Base-by-base conservation (phyloP, 2,329 filamentous ascomycete species). In the Mycogone perniciosa region DNA sequence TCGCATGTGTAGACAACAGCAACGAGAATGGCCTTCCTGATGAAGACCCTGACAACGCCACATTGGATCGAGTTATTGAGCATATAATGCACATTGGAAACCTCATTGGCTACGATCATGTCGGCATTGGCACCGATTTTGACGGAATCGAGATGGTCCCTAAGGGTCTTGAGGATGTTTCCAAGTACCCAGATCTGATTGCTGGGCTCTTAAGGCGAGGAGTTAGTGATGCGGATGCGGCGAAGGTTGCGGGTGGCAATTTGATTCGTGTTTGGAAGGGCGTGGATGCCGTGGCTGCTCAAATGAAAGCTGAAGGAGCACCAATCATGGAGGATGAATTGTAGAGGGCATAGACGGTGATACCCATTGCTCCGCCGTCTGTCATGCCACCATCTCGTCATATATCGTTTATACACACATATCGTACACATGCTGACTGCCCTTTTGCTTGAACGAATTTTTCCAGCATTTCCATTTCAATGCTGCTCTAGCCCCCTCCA, bases 111-210 rank as follows among this genome's bases (percentile, higher is more conserved):
- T 96, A 86, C 60, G 86, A 91, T 38, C 80, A 96, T 64, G 89
- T 96, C 11, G 92, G 91, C 0, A 69, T 96, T 13, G 92, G 92
- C 0, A 90, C 86, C 47, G 92, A 97, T 66, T 96, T 91, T 64
- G 91, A 96, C 64, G 92, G 82, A 7, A 91, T 91, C 51, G 62
- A 66, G 1, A 66, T 60, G 1, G 83, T 83, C 4, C 89, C 91
- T 0, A 65, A 72, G 48, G 92, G 91, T 0, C 68, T 97, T 44
- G 88, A 93, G 35, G 90, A 96, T 65, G 89, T 96, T 6, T 83
- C 84, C 44, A 89, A 88, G 64, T 95, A 86, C 61, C 91, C 90
- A 0, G 80, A 85, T 51, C 70, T 96, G 41, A 79, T 96, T 7
- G 82, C 81, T 4, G 87, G 89, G 67, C 68, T 96, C 52, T 70